phyloP scores from a whole-genome alignment of 176 grass and related monocot genomes.

The Aegilops sharonensis region DNA sequence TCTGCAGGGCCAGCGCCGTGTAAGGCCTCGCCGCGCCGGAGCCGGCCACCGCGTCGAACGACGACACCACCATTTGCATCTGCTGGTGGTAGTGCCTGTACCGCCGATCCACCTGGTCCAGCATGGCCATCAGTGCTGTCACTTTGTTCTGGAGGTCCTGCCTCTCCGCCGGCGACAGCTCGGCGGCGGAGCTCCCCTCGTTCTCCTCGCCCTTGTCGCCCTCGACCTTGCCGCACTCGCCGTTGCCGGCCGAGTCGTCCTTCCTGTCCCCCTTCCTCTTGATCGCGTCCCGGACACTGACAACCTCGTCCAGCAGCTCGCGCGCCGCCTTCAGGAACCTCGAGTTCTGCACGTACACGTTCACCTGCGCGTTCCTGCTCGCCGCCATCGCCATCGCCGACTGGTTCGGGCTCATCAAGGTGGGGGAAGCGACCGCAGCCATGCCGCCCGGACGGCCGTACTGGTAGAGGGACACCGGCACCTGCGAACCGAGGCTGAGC shows the following conservation, averaged over 20 bases:
- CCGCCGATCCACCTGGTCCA: constrained; percentile 88
- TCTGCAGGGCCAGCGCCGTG: constrained; percentile 83
- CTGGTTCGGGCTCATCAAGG: constrained; percentile 44
- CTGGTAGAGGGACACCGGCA: constrained; percentile 72
- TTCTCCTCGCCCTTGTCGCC: constrained; percentile 53
- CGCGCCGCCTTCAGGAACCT: constrained; percentile 71
- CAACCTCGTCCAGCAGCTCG: constrained; percentile 77
- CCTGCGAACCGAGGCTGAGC: constrained; percentile 74
- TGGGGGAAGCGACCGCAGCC: constrained; percentile 8
- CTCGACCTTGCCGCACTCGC: constrained; percentile 45
- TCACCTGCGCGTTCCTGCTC: constrained; percentile 39
- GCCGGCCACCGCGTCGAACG: constrained; percentile 68
- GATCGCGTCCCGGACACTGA: constrained; percentile 66
- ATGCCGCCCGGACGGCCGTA: constrained; percentile 43
- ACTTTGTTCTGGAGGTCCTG: constrained; percentile 98
- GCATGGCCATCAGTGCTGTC: constrained; percentile 70
- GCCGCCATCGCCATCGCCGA: constrained; percentile 20
- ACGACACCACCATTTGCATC: constrained; percentile 78
- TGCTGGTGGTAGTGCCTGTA: constrained; percentile 91
- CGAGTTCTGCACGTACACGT: constrained; percentile 59
- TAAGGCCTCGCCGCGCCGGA: constrained; percentile 67
- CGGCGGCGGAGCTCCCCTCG: constrained; percentile 40
- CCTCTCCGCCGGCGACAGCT: constrained; percentile 74
- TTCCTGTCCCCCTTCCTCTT: constrained; percentile 55
- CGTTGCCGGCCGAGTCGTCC: constrained; percentile 34